These are phyloP conservation scores for Linaria vulgaris DNA, from an alignment of 257 asterid genomes.

Conservation along the genomic window DNA sequence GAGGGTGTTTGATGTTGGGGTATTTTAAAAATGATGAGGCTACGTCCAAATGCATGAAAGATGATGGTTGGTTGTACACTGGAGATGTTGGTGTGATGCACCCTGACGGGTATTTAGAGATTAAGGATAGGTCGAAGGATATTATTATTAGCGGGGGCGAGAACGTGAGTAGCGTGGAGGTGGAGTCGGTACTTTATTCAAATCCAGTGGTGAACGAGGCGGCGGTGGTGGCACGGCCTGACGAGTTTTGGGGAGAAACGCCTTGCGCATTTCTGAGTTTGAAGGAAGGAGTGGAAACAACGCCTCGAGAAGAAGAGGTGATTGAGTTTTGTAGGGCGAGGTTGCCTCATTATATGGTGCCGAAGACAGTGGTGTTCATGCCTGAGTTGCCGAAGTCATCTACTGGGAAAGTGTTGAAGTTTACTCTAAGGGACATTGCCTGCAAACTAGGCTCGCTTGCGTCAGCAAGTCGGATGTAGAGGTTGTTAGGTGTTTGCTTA, in stretches of 20 bases:
- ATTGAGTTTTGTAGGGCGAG: slow-evolving; percentile 16
- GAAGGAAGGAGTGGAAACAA: background rate
- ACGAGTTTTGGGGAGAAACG: slow-evolving; percentile 14
- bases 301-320: slow-evolving; percentile 3
- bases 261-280: slow-evolving; percentile 9
- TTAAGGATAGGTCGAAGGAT: slow-evolving; percentile 13
- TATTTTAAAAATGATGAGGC: slow-evolving; percentile 11
- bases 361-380: slow-evolving; percentile 13
- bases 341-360: slow-evolving; percentile 17
- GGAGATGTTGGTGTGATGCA: slow-evolving; percentile 16
- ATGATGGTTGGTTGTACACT: slow-evolving; percentile 12
- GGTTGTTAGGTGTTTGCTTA: too few relatives aligned
- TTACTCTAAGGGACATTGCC: slow-evolving; percentile 8
- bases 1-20: slow-evolving; percentile 14
- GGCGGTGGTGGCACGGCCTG: slow-evolving; percentile 15
- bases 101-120: slow-evolving; percentile 12
- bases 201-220: slow-evolving; percentile 17
- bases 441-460: slow-evolving; percentile 4
- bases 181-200: slow-evolving; percentile 10
- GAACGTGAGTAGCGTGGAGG: slow-evolving; percentile 12
- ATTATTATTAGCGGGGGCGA: slow-evolving; percentile 2
- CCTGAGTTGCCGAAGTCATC: slow-evolving; percentile 7
- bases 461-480: slow-evolving; percentile 14
- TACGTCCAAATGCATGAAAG: background rate
- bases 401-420: slow-evolving; percentile 5